Percentiles rank a stretch among this genome's conserved stretches.
phyloP scores from a whole-genome alignment of 768 basidiomycete species.

The Lactifluus pinguis region DNA sequence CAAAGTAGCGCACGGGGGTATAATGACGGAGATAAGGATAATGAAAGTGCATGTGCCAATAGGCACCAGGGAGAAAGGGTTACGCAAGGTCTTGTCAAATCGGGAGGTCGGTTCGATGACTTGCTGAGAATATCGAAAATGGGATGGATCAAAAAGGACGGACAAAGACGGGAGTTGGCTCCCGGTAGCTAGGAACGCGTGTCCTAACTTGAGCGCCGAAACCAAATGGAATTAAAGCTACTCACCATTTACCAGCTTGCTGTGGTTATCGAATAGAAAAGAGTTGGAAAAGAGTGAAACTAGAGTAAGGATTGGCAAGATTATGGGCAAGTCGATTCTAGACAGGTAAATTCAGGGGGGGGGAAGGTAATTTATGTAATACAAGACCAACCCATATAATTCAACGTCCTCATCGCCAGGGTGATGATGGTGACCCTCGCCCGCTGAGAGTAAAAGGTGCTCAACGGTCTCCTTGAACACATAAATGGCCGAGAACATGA shows the following conservation, averaged over 20 bases:
- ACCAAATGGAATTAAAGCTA: slow-evolving; percentile 9
- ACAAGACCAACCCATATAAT: slow-evolving; percentile 32
- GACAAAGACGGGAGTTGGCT: slow-evolving; percentile 51
- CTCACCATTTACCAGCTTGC: slow-evolving; percentile 55
- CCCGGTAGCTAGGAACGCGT: slow-evolving; percentile 39
- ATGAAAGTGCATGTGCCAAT: slow-evolving; percentile 49
- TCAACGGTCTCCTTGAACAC: slow-evolving; percentile 97
- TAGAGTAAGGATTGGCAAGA: slow-evolving; percentile 47
- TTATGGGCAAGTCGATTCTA: slow-evolving; percentile 60
- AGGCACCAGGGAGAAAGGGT: slow-evolving; percentile 68
- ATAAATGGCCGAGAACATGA: slow-evolving; percentile 91
- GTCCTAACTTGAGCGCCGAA: background rate
- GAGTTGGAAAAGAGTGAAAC: slow-evolving; percentile 50
- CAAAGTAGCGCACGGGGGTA: slow-evolving; percentile 39
- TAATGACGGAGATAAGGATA: slow-evolving; percentile 40
- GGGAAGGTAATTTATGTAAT: background rate
- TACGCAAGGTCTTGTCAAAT: slow-evolving; percentile 35
- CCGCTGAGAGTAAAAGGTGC: slow-evolving; percentile 72
- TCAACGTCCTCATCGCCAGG: slow-evolving; percentile 44
- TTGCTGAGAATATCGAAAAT: slow-evolving; percentile 27
- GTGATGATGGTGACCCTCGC: slow-evolving; percentile 60
- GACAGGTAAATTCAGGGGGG: background rate
- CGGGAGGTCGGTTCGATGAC: slow-evolving; percentile 12
- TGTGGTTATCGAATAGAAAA: slow-evolving; percentile 51
- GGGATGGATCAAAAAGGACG: slow-evolving; percentile 39